phyloP scores from a whole-genome alignment of 1,139 yeast species.

The Eremothecium gossypii region DNA sequence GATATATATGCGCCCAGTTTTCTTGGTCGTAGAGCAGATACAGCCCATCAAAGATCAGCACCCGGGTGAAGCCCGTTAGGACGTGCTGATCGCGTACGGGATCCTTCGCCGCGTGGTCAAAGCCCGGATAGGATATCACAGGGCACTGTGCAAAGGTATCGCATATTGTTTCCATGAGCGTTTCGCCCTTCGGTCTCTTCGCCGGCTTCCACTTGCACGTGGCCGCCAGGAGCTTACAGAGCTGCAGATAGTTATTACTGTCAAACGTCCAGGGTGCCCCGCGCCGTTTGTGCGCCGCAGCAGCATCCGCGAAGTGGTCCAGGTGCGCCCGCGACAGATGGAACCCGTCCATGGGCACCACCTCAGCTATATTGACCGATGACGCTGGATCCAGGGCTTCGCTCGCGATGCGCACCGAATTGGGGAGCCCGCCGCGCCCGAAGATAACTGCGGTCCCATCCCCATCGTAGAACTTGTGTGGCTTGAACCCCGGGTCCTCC shows the following conservation, averaged over 20 bases:
- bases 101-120: conserved; percentile 62
- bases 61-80: conserved; percentile 35
- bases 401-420: conserved; percentile 16
- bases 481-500: conserved; percentile 35
- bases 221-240: conserved; percentile 25
- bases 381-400: conserved; percentile 1
- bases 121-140: conserved; percentile 52
- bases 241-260: conserved; percentile 38
- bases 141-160: conserved; percentile 27
- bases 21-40: conserved; percentile 44
- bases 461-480: conserved; percentile 16
- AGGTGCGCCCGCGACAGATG: conserved; percentile 58
- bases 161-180: conserved; percentile 13
- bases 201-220: conserved; percentile 20
- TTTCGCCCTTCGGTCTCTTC: not conserved
- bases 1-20: conserved; percentile 41
- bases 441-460: conserved; percentile 16
- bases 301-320: conserved; percentile 42
- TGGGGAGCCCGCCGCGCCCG: conserved; percentile 31
- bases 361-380: conserved; percentile 28
- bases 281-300: conserved; percentile 50
- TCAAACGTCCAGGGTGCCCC: conserved; percentile 88
- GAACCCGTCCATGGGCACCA: conserved; percentile 72
- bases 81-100: conserved; percentile 43
- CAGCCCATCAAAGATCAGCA: conserved; percentile 55